A percentile compares a stretch with the other conserved stretches of the same genome.
These are phyloP conservation scores for Taphrina wiesneri DNA, from an alignment of 1,139 yeast species.

Conservation along the genomic window DNA sequence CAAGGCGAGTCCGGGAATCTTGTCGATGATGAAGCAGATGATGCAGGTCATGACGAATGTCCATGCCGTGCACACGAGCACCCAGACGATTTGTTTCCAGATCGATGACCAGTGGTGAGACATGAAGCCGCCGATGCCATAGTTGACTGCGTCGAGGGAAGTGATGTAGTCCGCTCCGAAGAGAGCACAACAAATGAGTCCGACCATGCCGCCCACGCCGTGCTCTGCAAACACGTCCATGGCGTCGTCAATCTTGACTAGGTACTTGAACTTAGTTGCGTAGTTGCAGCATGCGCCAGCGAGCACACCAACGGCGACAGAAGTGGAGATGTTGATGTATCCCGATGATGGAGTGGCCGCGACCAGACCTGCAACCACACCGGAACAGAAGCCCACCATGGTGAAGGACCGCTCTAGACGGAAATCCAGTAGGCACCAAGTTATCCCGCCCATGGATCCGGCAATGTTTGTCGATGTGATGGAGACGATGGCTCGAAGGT, in stretches of 20 bases:
- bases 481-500: conserved; percentile 72
- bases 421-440: conserved; percentile 90
- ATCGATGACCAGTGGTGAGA: conserved; percentile 87
- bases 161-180: conserved; percentile 86
- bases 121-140: conserved; percentile 85
- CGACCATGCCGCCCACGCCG: conserved; percentile 93
- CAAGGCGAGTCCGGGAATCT: conserved; percentile 69
- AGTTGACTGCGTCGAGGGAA: conserved; percentile 64
- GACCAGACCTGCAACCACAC: conserved; percentile 89
- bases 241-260: conserved; percentile 83
- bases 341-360: conserved; percentile 97
- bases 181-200: conserved; percentile 80
- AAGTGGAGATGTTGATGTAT: conserved; percentile 86
- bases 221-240: conserved; percentile 96
- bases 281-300: conserved; percentile 87
- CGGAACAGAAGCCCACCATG: conserved; percentile 92
- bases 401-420: conserved; percentile 89
- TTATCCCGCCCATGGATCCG: conserved; percentile 86
- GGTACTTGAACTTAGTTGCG: conserved; percentile 81
- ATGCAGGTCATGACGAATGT: conserved; percentile 75
- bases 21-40: conserved; percentile 70
- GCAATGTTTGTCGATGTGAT: conserved; percentile 88
- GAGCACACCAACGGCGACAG: conserved; percentile 76
- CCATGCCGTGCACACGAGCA: conserved; percentile 72
- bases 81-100: conserved; percentile 83